Percentiles rank a stretch among this genome's conserved stretches.
phyloP scores from a whole-genome alignment of 768 basidiomycete species.

The Kwoniella dendrophila region DNA sequence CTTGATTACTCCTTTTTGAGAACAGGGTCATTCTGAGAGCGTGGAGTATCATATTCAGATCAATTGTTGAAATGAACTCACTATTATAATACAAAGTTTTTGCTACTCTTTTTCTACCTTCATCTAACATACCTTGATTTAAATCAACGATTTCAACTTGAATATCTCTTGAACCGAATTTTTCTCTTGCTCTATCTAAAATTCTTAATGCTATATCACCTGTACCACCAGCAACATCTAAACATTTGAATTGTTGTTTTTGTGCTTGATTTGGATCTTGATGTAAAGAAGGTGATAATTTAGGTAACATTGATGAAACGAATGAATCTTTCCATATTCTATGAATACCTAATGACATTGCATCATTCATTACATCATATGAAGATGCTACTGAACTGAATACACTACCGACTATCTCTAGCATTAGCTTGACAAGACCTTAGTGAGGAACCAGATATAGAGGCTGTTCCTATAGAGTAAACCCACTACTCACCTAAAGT shows the following conservation, averaged over 20 bases:
- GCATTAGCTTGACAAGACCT: not conserved
- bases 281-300: slow-evolving; percentile 57
- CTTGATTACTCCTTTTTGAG: no score
- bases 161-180: slow-evolving; percentile 85
- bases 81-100: slow-evolving; percentile 99
- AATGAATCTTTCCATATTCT: slow-evolving; percentile 95
- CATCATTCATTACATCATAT: slow-evolving; percentile 99
- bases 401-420: slow-evolving; percentile 71
- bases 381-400: slow-evolving; percentile 93
- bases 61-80: no score
- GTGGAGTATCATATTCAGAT: no score
- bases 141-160: slow-evolving; percentile 89
- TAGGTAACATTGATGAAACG: slow-evolving; percentile 73
- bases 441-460: not conserved
- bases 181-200: slow-evolving; percentile 84
- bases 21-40: no score
- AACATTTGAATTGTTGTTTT: slow-evolving; percentile 63
- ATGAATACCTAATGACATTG: slow-evolving; percentile 95
- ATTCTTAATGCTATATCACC: slow-evolving; percentile 94
- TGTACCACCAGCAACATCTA: slow-evolving; percentile 97
- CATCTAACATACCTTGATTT: slow-evolving; percentile 91
- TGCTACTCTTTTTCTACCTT: slow-evolving; percentile 85
- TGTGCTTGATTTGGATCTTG: slow-evolving; percentile 15
- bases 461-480: not conserved
- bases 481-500: slow-evolving; percentile 59